These are phyloP conservation scores for Chrysoporthe cubensis DNA, from an alignment of 2,329 filamentous ascomycete genomes.

Conservation along the genomic window DNA sequence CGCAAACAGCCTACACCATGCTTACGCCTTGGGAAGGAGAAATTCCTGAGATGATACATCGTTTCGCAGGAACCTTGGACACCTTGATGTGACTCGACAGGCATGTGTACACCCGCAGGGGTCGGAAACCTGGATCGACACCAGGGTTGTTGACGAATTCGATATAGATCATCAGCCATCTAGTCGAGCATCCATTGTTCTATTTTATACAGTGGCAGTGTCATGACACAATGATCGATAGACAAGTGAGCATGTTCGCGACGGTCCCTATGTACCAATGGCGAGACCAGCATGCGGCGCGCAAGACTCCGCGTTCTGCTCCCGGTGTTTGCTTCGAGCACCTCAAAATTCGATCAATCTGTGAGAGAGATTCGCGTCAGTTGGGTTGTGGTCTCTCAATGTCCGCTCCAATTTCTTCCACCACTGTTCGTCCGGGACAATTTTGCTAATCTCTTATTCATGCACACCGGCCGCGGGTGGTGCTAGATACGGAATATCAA, in stretches of 20 bases:
- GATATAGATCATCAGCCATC: neutral
- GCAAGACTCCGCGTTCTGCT: neutral
- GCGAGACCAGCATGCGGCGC: neutral
- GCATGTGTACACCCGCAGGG: neutral
- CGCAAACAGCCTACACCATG: neutral
- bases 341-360: slow-evolving; percentile 1
- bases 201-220: neutral
- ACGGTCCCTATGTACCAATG: neutral
- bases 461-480: neutral
- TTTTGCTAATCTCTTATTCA: neutral
- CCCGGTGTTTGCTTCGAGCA: neutral
- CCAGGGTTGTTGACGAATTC: neutral
- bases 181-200: neutral
- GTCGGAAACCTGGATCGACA: neutral
- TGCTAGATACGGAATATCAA: neutral
- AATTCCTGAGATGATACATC: neutral
- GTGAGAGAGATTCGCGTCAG: neutral
- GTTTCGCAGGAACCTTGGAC: neutral
- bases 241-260: neutral
- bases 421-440: neutral
- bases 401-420: neutral
- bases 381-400: neutral
- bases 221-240: neutral
- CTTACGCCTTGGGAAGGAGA: neutral
- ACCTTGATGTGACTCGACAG: neutral